phyloP scores from a whole-genome alignment of 208 protist species.

The Acanthamoeba castellanii region DNA sequence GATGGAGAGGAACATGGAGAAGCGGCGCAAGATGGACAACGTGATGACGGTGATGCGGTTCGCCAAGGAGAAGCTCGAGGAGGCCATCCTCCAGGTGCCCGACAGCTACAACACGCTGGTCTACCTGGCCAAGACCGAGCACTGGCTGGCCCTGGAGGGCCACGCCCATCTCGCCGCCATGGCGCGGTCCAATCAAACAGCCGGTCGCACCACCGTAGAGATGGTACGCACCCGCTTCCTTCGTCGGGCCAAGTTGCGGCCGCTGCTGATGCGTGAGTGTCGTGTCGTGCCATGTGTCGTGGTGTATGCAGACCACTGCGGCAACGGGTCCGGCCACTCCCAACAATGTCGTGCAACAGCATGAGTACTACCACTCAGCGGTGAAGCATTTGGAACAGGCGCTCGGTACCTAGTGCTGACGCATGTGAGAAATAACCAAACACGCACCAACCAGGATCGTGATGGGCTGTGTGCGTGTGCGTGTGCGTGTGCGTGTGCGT shows the following conservation, averaged over 20 bases:
- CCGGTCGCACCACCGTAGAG: no score
- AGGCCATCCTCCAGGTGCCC: background rate
- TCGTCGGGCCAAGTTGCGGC: no score
- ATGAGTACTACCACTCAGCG: background rate
- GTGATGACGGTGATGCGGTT: slow-evolving; percentile 35
- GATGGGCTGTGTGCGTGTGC: background rate
- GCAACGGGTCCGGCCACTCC: background rate
- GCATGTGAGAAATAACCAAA: background rate
- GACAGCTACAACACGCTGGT: slow-evolving; percentile 36
- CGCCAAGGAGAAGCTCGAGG: slow-evolving; percentile 53
- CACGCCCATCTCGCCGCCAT: background rate
- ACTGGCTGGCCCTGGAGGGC: background rate
- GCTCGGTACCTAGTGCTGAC: background rate
- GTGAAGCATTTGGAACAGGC: slow-evolving; percentile 8
- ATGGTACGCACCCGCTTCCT: no score
- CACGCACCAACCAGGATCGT: background rate
- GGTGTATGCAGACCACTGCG: no score
- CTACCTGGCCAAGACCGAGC: background rate
- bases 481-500: no score
- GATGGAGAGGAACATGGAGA: background rate
- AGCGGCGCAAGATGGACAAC: background rate
- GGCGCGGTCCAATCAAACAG: background rate
- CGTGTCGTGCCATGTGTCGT: background rate
- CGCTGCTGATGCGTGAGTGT: background rate
- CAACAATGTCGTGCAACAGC: background rate